Conservation (phyloP, 1,284 basidiomycete genomes). For the Boletus mariae region DNA sequence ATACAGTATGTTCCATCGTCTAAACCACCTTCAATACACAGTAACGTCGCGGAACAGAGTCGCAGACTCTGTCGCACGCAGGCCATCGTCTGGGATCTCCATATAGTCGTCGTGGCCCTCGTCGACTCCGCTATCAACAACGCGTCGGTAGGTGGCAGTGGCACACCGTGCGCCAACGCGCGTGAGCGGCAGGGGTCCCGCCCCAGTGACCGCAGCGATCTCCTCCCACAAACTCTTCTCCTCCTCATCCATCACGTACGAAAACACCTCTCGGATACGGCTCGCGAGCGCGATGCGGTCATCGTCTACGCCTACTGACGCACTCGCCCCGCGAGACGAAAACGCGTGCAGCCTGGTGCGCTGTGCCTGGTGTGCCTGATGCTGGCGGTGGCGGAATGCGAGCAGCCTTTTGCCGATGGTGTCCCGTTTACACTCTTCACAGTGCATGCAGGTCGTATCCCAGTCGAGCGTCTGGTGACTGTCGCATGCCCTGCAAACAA, state of each 20-base stretch:
- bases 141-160: conserved; percentile 3
- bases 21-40: conserved; percentile 17
- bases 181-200: conserved; percentile 11
- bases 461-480: conserved; percentile 17
- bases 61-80: conserved; percentile 17
- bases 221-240: conserved; percentile 31
- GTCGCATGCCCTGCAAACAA: conserved; percentile 23
- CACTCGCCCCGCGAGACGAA: neutral
- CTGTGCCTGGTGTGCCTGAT: conserved; percentile 7
- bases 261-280: conserved; percentile 15
- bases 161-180: conserved; percentile 12
- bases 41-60: conserved; percentile 21
- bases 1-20: conserved; percentile 10
- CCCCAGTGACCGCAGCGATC: conserved; percentile 23
- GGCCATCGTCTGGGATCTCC: conserved; percentile 17
- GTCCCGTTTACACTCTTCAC: conserved; percentile 29
- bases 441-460: conserved; percentile 24
- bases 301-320: conserved; percentile 3
- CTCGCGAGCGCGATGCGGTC: conserved; percentile 8
- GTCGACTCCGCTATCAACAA: conserved; percentile 7
- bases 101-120: conserved; percentile 4
- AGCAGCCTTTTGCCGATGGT: conserved; percentile 24
- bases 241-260: conserved; percentile 26
- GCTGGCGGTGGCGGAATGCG: conserved; percentile 18
- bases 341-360: neutral